phyloP scores from a whole-genome alignment of 2,329 filamentous ascomycete genomes.

The Trichoderma hamatum region DNA sequence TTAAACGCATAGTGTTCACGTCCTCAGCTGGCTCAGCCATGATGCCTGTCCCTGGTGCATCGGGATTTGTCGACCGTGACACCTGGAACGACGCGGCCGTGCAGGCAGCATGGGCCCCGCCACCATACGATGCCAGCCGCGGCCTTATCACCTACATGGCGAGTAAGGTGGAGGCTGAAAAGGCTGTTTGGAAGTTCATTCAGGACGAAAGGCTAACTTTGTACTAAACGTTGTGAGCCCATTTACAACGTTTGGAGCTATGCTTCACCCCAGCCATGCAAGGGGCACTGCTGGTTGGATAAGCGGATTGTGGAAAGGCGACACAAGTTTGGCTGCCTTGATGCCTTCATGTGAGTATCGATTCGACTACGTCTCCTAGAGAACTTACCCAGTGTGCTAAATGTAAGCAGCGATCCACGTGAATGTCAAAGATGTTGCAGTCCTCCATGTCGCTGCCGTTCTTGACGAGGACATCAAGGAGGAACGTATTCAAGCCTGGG shows the following conservation, averaged over 20 bases:
- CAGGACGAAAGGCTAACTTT: neutral
- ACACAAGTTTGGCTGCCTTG: neutral
- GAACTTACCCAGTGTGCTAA: neutral
- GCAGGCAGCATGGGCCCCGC: neutral
- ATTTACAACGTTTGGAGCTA: neutral
- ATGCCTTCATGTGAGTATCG: neutral
- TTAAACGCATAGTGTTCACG: neutral
- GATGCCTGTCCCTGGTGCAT: neutral
- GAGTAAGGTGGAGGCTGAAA: slow-evolving; percentile 8
- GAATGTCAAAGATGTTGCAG: neutral
- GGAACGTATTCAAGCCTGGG: neutral
- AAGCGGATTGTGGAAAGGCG: neutral
- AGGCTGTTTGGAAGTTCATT: neutral
- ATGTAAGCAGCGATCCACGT: neutral
- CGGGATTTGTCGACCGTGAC: neutral
- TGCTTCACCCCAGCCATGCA: neutral
- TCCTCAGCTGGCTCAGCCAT: neutral
- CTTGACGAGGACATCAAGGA: neutral
- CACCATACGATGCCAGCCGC: neutral
- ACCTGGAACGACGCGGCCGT: neutral
- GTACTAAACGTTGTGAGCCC: neutral
- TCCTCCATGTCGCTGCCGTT: neutral
- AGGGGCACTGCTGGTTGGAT: neutral
- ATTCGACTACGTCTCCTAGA: neutral
- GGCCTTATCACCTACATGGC: neutral